These are phyloP conservation scores for Cyclaneusma minus DNA, from an alignment of 2,329 filamentous ascomycete species.

Conservation along the genomic window DNA sequence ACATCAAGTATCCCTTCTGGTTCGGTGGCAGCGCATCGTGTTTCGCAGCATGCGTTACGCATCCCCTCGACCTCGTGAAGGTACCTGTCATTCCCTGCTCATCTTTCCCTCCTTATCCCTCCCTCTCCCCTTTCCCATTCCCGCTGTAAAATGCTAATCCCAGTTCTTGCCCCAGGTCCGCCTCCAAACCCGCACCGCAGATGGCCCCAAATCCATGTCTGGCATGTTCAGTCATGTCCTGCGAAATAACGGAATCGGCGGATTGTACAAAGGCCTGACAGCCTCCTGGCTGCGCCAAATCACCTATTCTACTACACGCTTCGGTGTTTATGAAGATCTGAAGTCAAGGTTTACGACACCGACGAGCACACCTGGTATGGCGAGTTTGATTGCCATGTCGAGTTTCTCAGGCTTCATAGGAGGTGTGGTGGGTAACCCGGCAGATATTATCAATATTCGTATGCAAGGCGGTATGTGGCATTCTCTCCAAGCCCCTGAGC, in stretches of 20 bases:
- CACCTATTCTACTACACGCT: constrained; percentile 92
- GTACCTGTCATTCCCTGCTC: too few relatives aligned
- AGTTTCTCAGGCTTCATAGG: constrained; percentile 74
- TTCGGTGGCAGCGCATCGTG: constrained; percentile 92
- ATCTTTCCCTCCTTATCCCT: constrained; percentile 1
- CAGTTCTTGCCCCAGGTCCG: constrained; percentile 45
- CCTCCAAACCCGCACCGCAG: constrained; percentile 66
- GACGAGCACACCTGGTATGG: constrained; percentile 44
- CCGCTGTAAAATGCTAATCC: constrained; percentile 10
- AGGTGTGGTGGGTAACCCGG: constrained; percentile 82
- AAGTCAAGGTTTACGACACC: constrained; percentile 52
- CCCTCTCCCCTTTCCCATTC: not conserved
- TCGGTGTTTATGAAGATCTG: constrained; percentile 90
- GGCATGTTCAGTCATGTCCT: constrained; percentile 76
- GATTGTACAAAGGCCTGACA: constrained; percentile 82
- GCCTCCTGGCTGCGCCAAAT: constrained; percentile 86
- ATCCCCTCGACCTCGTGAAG: constrained; percentile 83
- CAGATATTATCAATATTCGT: constrained; percentile 91
- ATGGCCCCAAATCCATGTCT: constrained; percentile 66
- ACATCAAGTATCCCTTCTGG: constrained; percentile 63
- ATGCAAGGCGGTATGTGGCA: constrained; percentile 99
- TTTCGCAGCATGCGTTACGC: constrained; percentile 80
- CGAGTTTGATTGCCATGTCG: constrained; percentile 69
- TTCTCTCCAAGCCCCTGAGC: too few relatives aligned
- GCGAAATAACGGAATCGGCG: constrained; percentile 57